Evolutionary conservation across 768 basidiomycete genomes (phyloP).

Genomic region (Mycena alexandri): DNA sequence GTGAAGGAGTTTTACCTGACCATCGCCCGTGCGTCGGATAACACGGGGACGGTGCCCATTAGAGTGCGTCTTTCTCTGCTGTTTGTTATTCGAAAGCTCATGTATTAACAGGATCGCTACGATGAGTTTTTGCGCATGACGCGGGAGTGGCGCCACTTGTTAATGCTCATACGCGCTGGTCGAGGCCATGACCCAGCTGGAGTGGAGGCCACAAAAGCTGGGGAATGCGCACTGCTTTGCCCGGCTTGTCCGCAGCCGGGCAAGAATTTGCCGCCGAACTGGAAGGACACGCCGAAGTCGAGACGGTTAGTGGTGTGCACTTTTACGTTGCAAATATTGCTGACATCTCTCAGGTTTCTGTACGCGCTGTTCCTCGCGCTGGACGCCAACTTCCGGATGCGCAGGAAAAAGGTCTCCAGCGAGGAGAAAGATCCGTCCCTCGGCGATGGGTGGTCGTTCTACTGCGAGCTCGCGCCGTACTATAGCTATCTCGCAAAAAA

Average conservation of each 20-base stretch:
- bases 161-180: constrained; percentile 39
- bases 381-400: constrained; percentile 44
- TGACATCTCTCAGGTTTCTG: constrained; percentile 21
- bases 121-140: constrained; percentile 34
- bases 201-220: background rate
- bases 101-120: constrained; percentile 31
- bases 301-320: constrained; percentile 19
- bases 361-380: constrained; percentile 34
- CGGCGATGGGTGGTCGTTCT: constrained; percentile 34
- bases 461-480: constrained; percentile 13
- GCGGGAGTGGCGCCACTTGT: constrained; percentile 36
- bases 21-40: constrained; percentile 7
- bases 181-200: constrained; percentile 19
- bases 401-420: constrained; percentile 30
- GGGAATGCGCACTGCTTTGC: constrained; percentile 40
- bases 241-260: constrained; percentile 45
- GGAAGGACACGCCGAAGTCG: constrained; percentile 17
- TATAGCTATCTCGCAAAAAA: constrained; percentile 14
- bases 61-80: background rate
- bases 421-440: constrained; percentile 35
- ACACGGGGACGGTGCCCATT: background rate
- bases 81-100: background rate
- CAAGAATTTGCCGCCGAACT: constrained; percentile 39
- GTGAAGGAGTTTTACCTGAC: constrained; percentile 4
- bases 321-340: too few relatives aligned